Percentiles rank a stretch among this genome's conserved stretches.
These are phyloP conservation scores for Brachypodium distachyon DNA, from an alignment of 202 grass and related monocot species.

Conservation along the genomic window DNA sequence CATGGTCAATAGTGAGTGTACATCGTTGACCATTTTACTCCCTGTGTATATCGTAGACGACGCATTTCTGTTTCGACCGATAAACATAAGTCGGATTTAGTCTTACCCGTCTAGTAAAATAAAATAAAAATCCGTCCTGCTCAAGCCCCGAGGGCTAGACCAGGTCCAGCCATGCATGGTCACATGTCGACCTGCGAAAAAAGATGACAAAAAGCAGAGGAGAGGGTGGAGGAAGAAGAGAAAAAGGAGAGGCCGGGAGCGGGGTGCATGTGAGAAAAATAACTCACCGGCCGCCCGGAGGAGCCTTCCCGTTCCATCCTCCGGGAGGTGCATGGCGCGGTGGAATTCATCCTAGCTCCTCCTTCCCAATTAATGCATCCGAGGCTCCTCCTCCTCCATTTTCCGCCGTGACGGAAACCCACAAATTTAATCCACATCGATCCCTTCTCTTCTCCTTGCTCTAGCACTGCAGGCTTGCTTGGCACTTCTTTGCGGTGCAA, in stretches of 20 bases:
- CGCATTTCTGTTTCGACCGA: too few species aligned
- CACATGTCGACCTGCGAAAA: neutral
- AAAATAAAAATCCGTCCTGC: neutral
- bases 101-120: too few species aligned
- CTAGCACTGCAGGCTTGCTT: neutral
- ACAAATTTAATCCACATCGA: neutral
- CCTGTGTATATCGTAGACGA: too few species aligned
- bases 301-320: slow-evolving; percentile 4
- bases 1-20: too few species aligned
- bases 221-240: neutral
- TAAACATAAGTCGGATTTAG: too few species aligned
- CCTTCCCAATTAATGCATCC: slow-evolving; percentile 31
- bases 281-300: slow-evolving; percentile 47
- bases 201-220: neutral
- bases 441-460: neutral
- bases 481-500: neutral
- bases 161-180: neutral
- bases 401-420: neutral
- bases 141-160: neutral
- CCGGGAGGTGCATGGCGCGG: slow-evolving; percentile 18
- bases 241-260: slow-evolving; percentile 48
- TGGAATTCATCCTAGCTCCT: slow-evolving; percentile 53
- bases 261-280: slow-evolving; percentile 70
- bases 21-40: too few species aligned
- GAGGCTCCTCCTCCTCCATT: slow-evolving; percentile 35